These are phyloP conservation scores for Oryza longistaminata DNA, from an alignment of 176 grass and related monocot genomes.

Conservation along the genomic window DNA sequence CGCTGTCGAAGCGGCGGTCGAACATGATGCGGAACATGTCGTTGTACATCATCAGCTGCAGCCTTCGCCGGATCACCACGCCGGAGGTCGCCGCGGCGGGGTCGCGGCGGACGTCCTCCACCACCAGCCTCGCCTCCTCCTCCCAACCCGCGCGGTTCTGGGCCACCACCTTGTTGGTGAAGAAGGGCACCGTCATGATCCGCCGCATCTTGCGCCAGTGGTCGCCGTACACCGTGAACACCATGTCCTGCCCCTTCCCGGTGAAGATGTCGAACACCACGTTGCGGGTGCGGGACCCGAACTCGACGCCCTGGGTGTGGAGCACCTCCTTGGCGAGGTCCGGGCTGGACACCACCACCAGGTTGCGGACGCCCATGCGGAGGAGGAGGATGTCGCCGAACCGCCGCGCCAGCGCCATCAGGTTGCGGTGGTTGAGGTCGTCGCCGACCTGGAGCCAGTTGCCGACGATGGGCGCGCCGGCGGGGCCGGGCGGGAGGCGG, in stretches of 20 bases:
- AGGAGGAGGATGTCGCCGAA: constrained; percentile 92
- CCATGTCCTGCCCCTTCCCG: constrained; percentile 85
- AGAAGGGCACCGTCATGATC: constrained; percentile 98
- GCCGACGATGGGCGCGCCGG: constrained; percentile 69
- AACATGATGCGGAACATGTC: constrained; percentile 99
- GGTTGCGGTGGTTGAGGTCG: constrained; percentile 90
- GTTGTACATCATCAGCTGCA: constrained; percentile 99
- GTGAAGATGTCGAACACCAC: constrained; percentile 99
- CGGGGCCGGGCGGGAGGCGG: constrained; percentile 58
- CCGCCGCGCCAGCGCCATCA: constrained; percentile 62
- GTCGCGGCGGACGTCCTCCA: constrained; percentile 65
- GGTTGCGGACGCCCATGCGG: constrained; percentile 90
- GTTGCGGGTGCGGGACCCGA: constrained; percentile 95
- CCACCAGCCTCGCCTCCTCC: constrained; percentile 73
- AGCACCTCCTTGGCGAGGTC: constrained; percentile 89
- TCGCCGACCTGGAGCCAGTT: constrained; percentile 98
- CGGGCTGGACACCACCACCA: constrained; percentile 77
- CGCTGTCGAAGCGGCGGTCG: constrained; percentile 67
- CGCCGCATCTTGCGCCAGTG: constrained; percentile 98
- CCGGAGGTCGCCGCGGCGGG: constrained; percentile 49
- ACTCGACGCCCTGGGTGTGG: constrained; percentile 95
- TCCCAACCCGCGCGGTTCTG: constrained; percentile 84
- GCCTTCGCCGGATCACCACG: constrained; percentile 54
- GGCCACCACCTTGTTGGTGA: constrained; percentile 87
- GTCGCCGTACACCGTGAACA: constrained; percentile 93